phyloP scores from a whole-genome alignment of 768 basidiomycete species.

The Naganishia onofrii region DNA sequence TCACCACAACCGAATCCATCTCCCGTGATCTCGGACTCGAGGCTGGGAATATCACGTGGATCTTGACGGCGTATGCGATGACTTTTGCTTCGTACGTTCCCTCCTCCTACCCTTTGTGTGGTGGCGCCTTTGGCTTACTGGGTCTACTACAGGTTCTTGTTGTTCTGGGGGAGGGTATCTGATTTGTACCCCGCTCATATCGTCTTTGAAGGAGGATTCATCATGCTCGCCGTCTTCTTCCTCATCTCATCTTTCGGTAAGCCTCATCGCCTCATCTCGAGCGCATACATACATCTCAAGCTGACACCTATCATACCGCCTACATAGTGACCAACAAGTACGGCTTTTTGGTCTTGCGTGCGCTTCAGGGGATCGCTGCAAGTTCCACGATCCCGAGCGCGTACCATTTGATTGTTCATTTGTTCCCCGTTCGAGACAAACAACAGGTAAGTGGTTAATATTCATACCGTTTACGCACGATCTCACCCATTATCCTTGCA shows the following conservation, averaged over 20 bases:
- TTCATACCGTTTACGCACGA: background rate
- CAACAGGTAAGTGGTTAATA: constrained; percentile 44
- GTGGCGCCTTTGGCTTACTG: background rate
- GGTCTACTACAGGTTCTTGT: constrained; percentile 40
- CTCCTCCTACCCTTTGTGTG: background rate
- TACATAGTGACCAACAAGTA: constrained; percentile 53
- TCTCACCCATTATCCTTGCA: constrained; percentile 35
- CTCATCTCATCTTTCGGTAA: constrained; percentile 57
- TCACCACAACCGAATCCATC: constrained; percentile 25
- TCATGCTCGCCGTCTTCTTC: constrained; percentile 55
- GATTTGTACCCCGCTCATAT: constrained; percentile 51
- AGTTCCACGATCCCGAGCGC: constrained; percentile 60
- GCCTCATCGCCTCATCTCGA: constrained; percentile 21
- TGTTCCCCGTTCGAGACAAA: constrained; percentile 57
- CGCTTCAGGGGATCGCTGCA: constrained; percentile 58
- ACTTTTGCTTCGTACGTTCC: constrained; percentile 26
- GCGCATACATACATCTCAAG: no score
- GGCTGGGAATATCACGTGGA: constrained; percentile 28
- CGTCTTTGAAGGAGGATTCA: constrained; percentile 56
- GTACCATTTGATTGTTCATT: constrained; percentile 57
- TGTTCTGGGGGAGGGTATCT: constrained; percentile 46
- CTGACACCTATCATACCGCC: background rate
- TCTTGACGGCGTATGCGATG: constrained; percentile 23
- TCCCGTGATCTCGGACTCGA: constrained; percentile 14
- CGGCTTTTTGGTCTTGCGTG: constrained; percentile 59